Base-by-base conservation (phyloP, 139 green algal species). In the Chlorella sp. region DNA sequence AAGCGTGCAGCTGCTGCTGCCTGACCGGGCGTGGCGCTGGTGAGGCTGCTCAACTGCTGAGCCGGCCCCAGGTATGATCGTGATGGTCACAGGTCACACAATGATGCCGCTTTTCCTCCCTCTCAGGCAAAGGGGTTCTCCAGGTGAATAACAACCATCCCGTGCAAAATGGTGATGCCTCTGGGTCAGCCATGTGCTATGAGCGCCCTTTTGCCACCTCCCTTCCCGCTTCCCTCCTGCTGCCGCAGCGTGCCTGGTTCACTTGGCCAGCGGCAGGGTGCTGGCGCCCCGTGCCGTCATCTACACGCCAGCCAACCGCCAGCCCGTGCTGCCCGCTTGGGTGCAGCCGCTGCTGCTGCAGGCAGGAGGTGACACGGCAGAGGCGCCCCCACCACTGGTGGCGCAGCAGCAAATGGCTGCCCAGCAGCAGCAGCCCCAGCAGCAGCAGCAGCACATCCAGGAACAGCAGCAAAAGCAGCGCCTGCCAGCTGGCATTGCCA, bases 281-380 rank as follows among this genome's bases (percentile, higher is more conserved):
- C 57, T 89, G 86, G n/a, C 14, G 2, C 60, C 76, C 1, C 86
- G 60, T 24, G 76, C 53, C 5, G 86, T 60, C 2, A n/a, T 89
- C 16, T 82, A 90, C 79, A 87, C 87, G 0, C 15, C 87, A 19
- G 78, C 87, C 24, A 61, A 30, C 64, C 78, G 76, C 60, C 39
- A 69, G 32, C 78, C 87, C 2, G 64, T 90, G 34, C 39, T 90
- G 78, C 87, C 87, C 3, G 79, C 78, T 32, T 90, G 87, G 87
- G 79, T 24, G 1, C 36, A 40, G 9, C 36, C 5, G 18, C 78
- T 86, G 53, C 75, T 81, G 75, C 21, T 71, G 22, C 21, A 71
- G 64, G 36, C 34, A 14, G n/a, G 19, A 1, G 75, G 5, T 15
- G 36, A 16, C 11, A 34, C 81, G n/a, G 22, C 71, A 71, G 48